Conservation (phyloP, 2,329 filamentous ascomycete species). For the Calonectria leucothoes region DNA sequence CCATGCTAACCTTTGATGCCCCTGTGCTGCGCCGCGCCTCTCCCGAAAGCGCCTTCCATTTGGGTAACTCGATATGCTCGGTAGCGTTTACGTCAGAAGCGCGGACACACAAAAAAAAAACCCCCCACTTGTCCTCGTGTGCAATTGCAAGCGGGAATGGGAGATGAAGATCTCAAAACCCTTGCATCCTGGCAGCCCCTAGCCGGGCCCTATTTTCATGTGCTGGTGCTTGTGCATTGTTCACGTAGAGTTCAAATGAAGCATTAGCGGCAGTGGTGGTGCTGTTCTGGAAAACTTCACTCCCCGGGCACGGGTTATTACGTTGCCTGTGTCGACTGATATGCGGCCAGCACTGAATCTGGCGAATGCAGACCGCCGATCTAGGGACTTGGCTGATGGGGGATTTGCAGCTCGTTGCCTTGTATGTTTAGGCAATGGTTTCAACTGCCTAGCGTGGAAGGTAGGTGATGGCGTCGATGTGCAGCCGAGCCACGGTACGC, state of each 20-base stretch:
- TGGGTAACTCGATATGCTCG: slow-evolving; percentile 5
- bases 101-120: slow-evolving; percentile 12
- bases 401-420: slow-evolving; percentile 31
- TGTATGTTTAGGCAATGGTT: slow-evolving; percentile 4
- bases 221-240: neutral
- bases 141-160: slow-evolving; percentile 17
- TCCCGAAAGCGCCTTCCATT: slow-evolving; percentile 20
- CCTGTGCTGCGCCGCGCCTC: slow-evolving; percentile 17
- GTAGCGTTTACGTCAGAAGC: slow-evolving; percentile 24
- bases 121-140: slow-evolving; percentile 17
- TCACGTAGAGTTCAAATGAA: slow-evolving; percentile 8
- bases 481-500: neutral
- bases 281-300: slow-evolving; percentile 3
- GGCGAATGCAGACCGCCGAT: slow-evolving; percentile 37
- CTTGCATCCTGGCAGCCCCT: slow-evolving; percentile 8
- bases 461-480: slow-evolving; percentile 1
- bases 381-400: slow-evolving; percentile 39
- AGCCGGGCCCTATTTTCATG: slow-evolving; percentile 5
- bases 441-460: slow-evolving; percentile 14
- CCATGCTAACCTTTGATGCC: slow-evolving; percentile 25
- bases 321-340: neutral
- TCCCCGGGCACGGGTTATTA: neutral
- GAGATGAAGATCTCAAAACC: slow-evolving; percentile 19
- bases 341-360: neutral
- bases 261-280: neutral